phyloP scores from a whole-genome alignment of 352 stramenopile genomes.

The Aphanomyces astaci region DNA sequence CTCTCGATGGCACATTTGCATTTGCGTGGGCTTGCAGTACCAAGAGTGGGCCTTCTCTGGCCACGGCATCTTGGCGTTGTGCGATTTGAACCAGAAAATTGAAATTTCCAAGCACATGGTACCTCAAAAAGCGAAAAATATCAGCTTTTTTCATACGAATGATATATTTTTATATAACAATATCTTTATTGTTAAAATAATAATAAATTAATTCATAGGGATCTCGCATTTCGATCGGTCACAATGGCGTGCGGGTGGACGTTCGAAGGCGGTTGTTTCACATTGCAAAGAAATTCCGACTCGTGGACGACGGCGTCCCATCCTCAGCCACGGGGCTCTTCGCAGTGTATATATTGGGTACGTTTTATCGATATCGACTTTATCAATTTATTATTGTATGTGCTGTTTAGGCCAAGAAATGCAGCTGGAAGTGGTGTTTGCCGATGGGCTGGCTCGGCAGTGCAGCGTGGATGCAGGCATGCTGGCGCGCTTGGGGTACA shows the following conservation, averaged over 20 bases:
- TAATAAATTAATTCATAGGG: too few species aligned
- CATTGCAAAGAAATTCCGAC: conserved; percentile 3
- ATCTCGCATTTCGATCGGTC: conserved; percentile 1
- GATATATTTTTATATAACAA: too few species aligned
- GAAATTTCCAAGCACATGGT: conserved; percentile 22
- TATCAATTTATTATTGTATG: background rate
- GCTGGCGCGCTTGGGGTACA: conserved; percentile 5
- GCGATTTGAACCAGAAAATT: background rate
- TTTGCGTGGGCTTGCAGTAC: conserved; percentile 17
- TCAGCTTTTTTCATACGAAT: too few species aligned
- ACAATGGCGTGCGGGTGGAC: conserved; percentile 4
- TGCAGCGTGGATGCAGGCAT: background rate
- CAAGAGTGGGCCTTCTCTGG: conserved; percentile 7
- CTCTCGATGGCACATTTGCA: conserved; percentile 15
- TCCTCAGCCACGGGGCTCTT: background rate
- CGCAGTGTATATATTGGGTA: conserved; percentile 10
- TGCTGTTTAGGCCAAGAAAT: background rate
- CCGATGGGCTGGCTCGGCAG: background rate
- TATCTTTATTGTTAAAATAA: too few species aligned
- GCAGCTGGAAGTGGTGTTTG: conserved; percentile 14
- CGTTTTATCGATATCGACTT: background rate
- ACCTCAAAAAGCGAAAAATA: too few species aligned
- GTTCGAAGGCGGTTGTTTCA: conserved; percentile 6
- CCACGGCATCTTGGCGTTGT: background rate
- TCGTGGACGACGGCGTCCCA: background rate